Conservation (phyloP, 495 filamentous ascomycete species). For the Penicillium arizonense region DNA sequence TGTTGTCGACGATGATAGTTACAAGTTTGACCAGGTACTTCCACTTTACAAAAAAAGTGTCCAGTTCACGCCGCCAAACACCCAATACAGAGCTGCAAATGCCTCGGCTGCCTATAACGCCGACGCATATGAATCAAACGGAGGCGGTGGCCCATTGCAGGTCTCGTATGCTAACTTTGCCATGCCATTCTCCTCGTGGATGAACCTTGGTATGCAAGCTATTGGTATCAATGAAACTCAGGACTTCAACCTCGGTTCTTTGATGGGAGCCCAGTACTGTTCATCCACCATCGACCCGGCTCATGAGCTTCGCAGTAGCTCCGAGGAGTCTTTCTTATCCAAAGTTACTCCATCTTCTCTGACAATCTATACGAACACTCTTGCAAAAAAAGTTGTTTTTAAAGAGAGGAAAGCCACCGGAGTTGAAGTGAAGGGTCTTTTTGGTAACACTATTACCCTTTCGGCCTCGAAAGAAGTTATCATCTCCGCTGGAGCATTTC, state of each 20-base stretch:
- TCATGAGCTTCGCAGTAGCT: conserved; percentile 35
- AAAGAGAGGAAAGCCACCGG: conserved; percentile 4
- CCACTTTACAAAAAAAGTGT: conserved; percentile 55
- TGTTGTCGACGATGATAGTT: conserved; percentile 53
- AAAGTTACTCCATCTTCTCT: conserved; percentile 1
- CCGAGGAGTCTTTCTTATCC: conserved; percentile 34
- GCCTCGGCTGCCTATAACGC: conserved; percentile 44
- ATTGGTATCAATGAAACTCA: conserved; percentile 34
- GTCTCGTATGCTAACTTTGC: conserved; percentile 53
- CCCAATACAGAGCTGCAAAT: conserved; percentile 31
- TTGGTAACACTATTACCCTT: conserved; percentile 30
- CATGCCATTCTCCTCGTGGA: conserved; percentile 41
- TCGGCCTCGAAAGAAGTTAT: conserved; percentile 45
- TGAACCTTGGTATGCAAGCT: conserved; percentile 30
- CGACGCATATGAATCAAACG: conserved; percentile 23
- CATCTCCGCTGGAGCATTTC: conserved; percentile 29
- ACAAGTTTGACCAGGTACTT: conserved; percentile 49
- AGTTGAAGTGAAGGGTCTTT: conserved; percentile 14
- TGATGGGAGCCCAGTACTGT: conserved; percentile 41
- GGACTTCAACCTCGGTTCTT: conserved; percentile 41
- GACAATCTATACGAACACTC: neutral
- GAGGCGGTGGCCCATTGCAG: conserved; percentile 45
- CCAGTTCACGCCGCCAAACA: conserved; percentile 51
- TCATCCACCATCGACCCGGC: conserved; percentile 37
- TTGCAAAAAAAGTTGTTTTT: conserved; percentile 5